Conservation (phyloP, 2,329 filamentous ascomycete genomes). For the Fusarium agapanthi region DNA sequence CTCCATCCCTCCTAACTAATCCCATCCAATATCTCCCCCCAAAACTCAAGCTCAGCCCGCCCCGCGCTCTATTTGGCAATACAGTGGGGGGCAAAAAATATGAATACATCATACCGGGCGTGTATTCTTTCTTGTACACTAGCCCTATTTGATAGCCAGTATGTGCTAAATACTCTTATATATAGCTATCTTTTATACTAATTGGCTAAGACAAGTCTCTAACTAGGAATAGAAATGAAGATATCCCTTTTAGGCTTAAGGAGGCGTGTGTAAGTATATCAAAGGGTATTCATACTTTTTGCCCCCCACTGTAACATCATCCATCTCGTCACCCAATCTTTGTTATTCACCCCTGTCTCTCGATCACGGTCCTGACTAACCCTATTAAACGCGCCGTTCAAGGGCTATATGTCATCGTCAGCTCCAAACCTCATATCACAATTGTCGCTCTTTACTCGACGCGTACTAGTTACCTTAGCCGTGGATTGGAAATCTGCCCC, state of each 20-base stretch:
- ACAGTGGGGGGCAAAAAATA: no score
- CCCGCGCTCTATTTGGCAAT: conserved; percentile 37
- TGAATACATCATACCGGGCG: no score
- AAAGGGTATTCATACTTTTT: no score
- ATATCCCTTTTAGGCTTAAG: no score
- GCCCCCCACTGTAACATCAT: no score
- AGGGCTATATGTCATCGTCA: conserved; percentile 23
- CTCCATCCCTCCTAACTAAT: conserved; percentile 12
- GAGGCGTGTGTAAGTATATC: no score
- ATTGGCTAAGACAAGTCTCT: no score
- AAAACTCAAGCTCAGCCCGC: conserved; percentile 33
- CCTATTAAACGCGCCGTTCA: conserved; percentile 18
- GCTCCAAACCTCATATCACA: conserved; percentile 9
- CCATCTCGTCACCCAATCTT: conserved; percentile 34
- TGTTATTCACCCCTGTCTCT: conserved; percentile 29
- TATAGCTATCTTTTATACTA: no score
- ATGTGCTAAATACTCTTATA: no score
- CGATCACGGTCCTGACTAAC: conserved; percentile 29
- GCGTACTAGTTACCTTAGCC: conserved; percentile 12
- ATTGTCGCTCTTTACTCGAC: conserved; percentile 8
- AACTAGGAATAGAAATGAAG: no score
- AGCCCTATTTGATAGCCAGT: no score
- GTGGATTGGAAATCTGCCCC: conserved; percentile 1
- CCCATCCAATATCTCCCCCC: not conserved
- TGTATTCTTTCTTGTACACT: no score